Base-by-base conservation (phyloP, 768 basidiomycete species). In the Panaeolus papilionaceus region DNA sequence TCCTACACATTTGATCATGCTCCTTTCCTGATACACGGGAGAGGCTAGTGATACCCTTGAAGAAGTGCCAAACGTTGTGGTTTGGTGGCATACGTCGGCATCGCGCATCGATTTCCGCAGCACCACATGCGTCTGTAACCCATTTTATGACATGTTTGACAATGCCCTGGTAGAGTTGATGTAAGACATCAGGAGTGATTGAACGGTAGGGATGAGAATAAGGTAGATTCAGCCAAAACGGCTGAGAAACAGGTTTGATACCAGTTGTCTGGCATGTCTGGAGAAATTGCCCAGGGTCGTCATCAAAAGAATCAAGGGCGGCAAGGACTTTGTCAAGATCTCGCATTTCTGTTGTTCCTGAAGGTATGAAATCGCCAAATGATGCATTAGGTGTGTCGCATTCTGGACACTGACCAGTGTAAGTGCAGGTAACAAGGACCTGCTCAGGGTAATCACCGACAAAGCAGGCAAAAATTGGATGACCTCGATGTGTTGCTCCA, bases 401-500 rank as follows among this genome's bases (percentile, higher is more conserved):
- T n/a, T 20, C 33, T 0, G 73, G 71, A 63, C 76, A 78, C 0
- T 72, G 64, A 28, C 74, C 74, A 18, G 68, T 71, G 38, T 71
- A 69, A 28, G 69, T 71, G 26, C 76, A 75, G 0, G 74, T 72
- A 0, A 79, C 76, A 1, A 83, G 73, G 38, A 78, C 78, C 61
- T 84, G 82, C 71, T 84, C 81, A 0, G 82, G 82, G 58, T 81
- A 78, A 71, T 83, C 80, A 0, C 77, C 80, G 9, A 80, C 70
- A 63, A 80, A 82, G 0, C 74, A 71, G 2, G 82, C 80, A 0
- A 84, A 66, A 38, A 85, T 77, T 0, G 81, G 81, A 71, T 78
- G 76, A 10, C 70, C 49, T 1, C 67, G 75, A 1, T 72, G 78
- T 0, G 74, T 62, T 10, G 70, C 69, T 0, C 81, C 80, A 66